phyloP scores from a whole-genome alignment of 495 filamentous ascomycete species.

The Lasiosphaeria hispida region DNA sequence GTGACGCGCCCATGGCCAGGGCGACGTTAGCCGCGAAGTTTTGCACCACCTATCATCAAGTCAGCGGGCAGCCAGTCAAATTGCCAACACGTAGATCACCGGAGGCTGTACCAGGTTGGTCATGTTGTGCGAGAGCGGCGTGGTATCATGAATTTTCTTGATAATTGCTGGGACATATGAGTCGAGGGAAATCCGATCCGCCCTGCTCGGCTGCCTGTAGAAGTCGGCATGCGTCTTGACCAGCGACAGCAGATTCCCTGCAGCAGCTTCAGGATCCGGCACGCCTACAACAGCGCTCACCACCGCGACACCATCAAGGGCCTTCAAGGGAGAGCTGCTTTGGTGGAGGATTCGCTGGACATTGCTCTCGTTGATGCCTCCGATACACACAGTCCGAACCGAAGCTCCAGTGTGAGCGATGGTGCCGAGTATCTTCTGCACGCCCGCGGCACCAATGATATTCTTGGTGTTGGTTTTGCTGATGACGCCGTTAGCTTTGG shows the following conservation, averaged over 20 bases:
- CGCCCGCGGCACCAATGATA: conserved; percentile 79
- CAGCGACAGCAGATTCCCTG: conserved; percentile 53
- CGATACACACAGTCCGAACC: conserved; percentile 71
- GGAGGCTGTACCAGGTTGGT: conserved; percentile 62
- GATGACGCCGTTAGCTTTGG: conserved; percentile 4
- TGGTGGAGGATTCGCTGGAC: conserved; percentile 70
- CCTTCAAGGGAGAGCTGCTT: conserved; percentile 47
- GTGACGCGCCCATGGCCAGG: conserved; percentile 78
- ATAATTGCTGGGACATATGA: conserved; percentile 56
- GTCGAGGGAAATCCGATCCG: conserved; percentile 38
- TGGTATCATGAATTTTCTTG: conserved; percentile 53
- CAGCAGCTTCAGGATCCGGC: conserved; percentile 57
- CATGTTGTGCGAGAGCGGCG: conserved; percentile 92
- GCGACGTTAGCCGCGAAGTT: conserved; percentile 92
- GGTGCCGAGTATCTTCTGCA: conserved; percentile 62
- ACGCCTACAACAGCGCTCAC: conserved; percentile 87
- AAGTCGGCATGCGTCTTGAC: conserved; percentile 20
- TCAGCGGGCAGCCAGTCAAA: background rate
- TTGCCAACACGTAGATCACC: background rate
- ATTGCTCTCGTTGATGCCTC: conserved; percentile 81
- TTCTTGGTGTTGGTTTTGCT: conserved; percentile 74
- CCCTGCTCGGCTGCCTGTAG: conserved; percentile 46
- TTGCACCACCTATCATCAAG: conserved; percentile 63
- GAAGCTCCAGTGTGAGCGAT: conserved; percentile 43
- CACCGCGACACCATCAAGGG: conserved; percentile 77